phyloP scores from a whole-genome alignment of 2,329 filamentous ascomycete species.

The Aspergillus thermomutatus region DNA sequence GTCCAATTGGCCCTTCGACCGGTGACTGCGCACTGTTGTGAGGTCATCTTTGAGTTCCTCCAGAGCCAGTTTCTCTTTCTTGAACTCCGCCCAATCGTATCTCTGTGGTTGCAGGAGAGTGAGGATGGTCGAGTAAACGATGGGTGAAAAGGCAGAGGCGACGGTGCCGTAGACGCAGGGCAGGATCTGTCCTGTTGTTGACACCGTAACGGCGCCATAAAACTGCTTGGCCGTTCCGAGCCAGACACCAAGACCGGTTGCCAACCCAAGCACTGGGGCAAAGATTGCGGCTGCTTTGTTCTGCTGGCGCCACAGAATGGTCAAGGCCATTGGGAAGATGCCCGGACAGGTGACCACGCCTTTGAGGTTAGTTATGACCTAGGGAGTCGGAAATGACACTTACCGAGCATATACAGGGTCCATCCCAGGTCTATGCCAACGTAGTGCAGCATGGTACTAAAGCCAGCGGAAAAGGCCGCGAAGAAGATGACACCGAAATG shows the following conservation, averaged over 20 bases:
- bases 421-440: slow-evolving; percentile 54
- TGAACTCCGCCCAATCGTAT: slow-evolving; percentile 41
- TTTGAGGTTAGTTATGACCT: slow-evolving; percentile 5
- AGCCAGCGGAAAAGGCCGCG: slow-evolving; percentile 49
- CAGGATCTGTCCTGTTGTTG: slow-evolving; percentile 47
- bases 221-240: slow-evolving; percentile 47
- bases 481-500: slow-evolving; percentile 55
- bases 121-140: slow-evolving; percentile 49
- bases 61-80: slow-evolving; percentile 28
- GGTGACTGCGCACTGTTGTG: slow-evolving; percentile 14
- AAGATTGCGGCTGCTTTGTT: slow-evolving; percentile 49
- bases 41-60: slow-evolving; percentile 24
- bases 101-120: slow-evolving; percentile 45
- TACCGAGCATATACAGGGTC: slow-evolving; percentile 53
- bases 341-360: slow-evolving; percentile 53
- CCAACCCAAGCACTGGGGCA: slow-evolving; percentile 50
- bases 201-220: slow-evolving; percentile 48
- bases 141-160: slow-evolving; percentile 52
- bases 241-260: slow-evolving; percentile 53
- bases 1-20: no score
- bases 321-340: slow-evolving; percentile 53
- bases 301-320: slow-evolving; percentile 52
- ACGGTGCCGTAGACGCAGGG: slow-evolving; percentile 55
- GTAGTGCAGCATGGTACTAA: slow-evolving; percentile 53
- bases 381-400: neutral